Conservation (phyloP, 2,329 filamentous ascomycete species). For the Pseudocercospora musae region DNA sequence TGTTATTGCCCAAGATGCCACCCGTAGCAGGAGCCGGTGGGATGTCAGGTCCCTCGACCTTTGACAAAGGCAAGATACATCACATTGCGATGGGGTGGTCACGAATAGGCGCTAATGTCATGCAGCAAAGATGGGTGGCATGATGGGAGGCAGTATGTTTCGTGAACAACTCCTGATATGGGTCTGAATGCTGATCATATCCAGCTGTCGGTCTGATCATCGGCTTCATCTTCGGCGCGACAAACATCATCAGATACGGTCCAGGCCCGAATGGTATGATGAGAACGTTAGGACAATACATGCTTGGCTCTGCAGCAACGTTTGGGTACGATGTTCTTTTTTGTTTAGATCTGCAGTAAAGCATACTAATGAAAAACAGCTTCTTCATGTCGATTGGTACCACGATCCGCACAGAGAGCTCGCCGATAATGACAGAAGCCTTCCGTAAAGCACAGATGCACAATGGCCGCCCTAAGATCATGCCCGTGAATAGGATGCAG, state of each 20-base stretch:
- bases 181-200: constrained; percentile 3
- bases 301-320: constrained; percentile 89
- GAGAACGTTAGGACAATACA: constrained; percentile 92
- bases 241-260: constrained; percentile 93
- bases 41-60: constrained; percentile 58
- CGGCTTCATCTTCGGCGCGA: constrained; percentile 90
- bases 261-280: constrained; percentile 91
- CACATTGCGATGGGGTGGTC: neutral
- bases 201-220: constrained; percentile 92
- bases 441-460: constrained; percentile 65
- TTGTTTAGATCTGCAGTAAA: neutral
- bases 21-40: constrained; percentile 33
- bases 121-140: constrained; percentile 91
- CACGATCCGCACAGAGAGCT: constrained; percentile 88
- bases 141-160: constrained; percentile 93
- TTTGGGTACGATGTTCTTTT: constrained; percentile 71
- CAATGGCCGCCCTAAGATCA: constrained; percentile 66
- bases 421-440: constrained; percentile 69
- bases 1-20: constrained; percentile 28
- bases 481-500: constrained; percentile 44
- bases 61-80: constrained; percentile 63
- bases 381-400: constrained; percentile 99
- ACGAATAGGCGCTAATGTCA: constrained; percentile 9
- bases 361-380: constrained; percentile 35
- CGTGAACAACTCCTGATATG: neutral